A percentile compares a stretch with the other conserved stretches of the same genome.
phyloP scores from a whole-genome alignment of 805 yeast genomes.

The Schwanniomyces pseudopolymorphus region DNA sequence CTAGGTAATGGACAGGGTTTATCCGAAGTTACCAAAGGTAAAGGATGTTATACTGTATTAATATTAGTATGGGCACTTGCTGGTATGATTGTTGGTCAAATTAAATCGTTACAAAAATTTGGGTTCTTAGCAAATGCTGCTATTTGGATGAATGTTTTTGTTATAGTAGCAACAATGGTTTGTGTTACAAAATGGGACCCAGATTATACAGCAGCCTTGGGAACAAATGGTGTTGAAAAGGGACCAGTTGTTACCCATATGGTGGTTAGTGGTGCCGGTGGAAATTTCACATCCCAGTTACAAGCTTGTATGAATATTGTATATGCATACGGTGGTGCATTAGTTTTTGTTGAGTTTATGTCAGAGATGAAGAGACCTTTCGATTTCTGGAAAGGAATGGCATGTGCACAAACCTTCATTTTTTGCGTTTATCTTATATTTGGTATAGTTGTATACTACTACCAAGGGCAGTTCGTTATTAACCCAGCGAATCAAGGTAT shows the following conservation, averaged over 20 bases:
- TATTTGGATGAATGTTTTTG: constrained; percentile 48
- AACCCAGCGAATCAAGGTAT: constrained; percentile 48
- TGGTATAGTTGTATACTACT: constrained; percentile 43
- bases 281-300: constrained; percentile 23
- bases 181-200: constrained; percentile 35
- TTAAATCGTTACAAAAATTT: constrained; percentile 36
- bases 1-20: constrained; percentile 43
- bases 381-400: constrained; percentile 51
- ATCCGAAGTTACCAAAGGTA: constrained; percentile 35
- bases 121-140: constrained; percentile 44
- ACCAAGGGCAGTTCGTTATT: constrained; percentile 45
- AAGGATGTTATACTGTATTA: constrained; percentile 40
- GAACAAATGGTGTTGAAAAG: constrained; percentile 8
- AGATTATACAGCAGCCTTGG: constrained; percentile 27
- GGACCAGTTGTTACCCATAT: constrained; percentile 22
- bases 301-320: constrained; percentile 45
- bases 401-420: constrained; percentile 41
- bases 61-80: constrained; percentile 43
- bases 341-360: constrained; percentile 47
- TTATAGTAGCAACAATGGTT: constrained; percentile 44
- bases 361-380: constrained; percentile 49
- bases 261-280: constrained; percentile 24
- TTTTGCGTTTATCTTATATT: constrained; percentile 38
- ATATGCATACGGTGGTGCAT: constrained; percentile 53
- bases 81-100: constrained; percentile 44